A percentile compares a stretch with the other conserved stretches of the same genome.
Evolutionary conservation across 1,284 basidiomycete genomes (phyloP).

Genomic region (Tetrapyrgos nigripes): DNA sequence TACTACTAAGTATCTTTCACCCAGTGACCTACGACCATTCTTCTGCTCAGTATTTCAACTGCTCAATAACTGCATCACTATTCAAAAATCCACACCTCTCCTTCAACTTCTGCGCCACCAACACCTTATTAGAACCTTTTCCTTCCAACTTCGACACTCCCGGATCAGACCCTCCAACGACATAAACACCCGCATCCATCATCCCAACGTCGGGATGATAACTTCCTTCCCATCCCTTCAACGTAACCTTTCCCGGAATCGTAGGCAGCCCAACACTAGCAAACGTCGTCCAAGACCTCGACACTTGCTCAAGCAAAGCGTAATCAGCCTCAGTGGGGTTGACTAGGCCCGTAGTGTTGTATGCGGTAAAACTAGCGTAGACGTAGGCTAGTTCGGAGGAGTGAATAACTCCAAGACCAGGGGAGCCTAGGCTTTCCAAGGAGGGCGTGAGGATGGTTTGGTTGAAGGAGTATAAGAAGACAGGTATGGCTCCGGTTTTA

Average conservation of each 20-base stretch:
- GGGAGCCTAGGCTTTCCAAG: too few relatives aligned
- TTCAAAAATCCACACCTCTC: constrained; percentile 5
- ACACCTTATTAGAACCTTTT: neutral
- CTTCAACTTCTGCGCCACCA: neutral
- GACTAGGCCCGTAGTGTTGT: neutral
- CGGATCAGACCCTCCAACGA: neutral
- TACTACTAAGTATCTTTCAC: too few relatives aligned
- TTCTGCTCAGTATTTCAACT: neutral
- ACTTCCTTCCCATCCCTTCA: constrained; percentile 1
- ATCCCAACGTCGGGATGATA: neutral
- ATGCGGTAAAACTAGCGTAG: neutral
- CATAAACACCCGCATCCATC: neutral
- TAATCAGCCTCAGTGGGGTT: neutral
- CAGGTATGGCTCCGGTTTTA: neutral
- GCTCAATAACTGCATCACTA: neutral
- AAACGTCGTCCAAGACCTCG: constrained; percentile 1
- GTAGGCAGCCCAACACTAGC: neutral
- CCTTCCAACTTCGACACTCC: neutral
- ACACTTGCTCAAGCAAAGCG: neutral
- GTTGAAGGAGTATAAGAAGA: constrained; percentile 5
- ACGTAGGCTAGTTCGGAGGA: constrained; percentile 2
- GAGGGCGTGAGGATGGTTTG: constrained; percentile 2
- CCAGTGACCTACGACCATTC: too few relatives aligned
- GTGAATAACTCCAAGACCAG: constrained; percentile 1
- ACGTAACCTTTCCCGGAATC: neutral